Base-by-base conservation (phyloP, 2,329 filamentous ascomycete genomes). In the Talaromyces rugulosus region DNA sequence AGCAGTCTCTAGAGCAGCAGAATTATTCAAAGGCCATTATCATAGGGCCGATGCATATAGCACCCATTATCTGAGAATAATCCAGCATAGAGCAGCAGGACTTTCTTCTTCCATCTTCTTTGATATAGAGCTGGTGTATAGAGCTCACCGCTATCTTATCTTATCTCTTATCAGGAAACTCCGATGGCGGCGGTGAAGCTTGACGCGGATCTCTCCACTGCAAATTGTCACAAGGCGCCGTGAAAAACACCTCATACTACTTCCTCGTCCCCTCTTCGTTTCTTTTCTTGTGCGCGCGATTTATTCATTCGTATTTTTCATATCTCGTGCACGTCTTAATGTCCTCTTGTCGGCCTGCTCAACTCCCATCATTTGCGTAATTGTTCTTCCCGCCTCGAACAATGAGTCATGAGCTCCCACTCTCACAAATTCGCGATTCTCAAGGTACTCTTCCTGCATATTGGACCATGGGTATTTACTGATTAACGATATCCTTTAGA, bases 1-100 rank as follows among this genome's bases (percentile, higher is more conserved):
- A 95, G 70, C 80, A 84, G 69, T 87, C 87, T 1, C 77, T 85
- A 56, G 84, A 89, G 68, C 83, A 89, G 66, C 77, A 83, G 55
- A 81, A 81, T 53, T 78, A 82, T 63, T 82, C 83, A 71, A 90
- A 88, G 75, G 87, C 88, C 59, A 80, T 92, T 58, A 68, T 78
- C 5, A 76, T 78, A 60, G 74, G 74, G 14, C 68, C 64, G 11
- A 30, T 56, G 4, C 58, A 62, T 52, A 23, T 31, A 53, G 50
- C 50, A 47, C 18, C 44, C 11, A 27, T 27, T 47, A 23, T 47
- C 12, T 47, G 11, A 47, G n/a, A 47, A 23, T 7, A 3, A 47
- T 27, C 16, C 8, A 27, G 44, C 18, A 27, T 27, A 47, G 18
- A 47, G 8, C 7, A 36, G 12, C 8, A 23, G n/a, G 16, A 1